Evolutionary conservation across 2,329 filamentous ascomycete species (phyloP).

Genomic region (Phyllosticta citribraziliensis): DNA sequence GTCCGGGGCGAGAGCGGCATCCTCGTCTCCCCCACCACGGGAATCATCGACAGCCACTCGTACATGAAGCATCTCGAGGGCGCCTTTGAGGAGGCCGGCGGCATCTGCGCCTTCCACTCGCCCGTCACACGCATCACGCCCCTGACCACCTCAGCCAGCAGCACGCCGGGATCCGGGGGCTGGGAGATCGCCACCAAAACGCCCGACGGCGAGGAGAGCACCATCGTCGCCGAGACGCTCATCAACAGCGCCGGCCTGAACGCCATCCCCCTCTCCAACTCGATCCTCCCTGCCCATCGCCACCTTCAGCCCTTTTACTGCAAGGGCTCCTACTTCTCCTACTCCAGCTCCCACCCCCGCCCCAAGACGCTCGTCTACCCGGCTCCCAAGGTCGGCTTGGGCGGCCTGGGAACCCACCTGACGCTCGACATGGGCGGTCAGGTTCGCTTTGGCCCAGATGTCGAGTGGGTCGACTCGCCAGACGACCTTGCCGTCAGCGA

Average conservation of each 20-base stretch:
- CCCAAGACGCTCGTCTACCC: conserved; percentile 77
- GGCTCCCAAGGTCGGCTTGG: conserved; percentile 69
- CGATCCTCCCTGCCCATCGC: conserved; percentile 53
- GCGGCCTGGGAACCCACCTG: conserved; percentile 82
- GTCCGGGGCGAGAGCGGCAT: conserved; percentile 63
- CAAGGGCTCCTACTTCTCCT: conserved; percentile 94
- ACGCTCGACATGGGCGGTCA: conserved; percentile 80
- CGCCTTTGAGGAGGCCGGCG: conserved; percentile 66
- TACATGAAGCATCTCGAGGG: conserved; percentile 75
- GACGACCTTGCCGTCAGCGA: conserved; percentile 59
- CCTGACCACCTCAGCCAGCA: conserved; percentile 20
- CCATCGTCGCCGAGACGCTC: conserved; percentile 64
- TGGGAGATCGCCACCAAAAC: conserved; percentile 56
- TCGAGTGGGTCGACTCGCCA: conserved; percentile 77
- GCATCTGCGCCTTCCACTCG: conserved; percentile 61
- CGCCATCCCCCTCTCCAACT: conserved; percentile 69
- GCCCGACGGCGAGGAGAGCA: conserved; percentile 39
- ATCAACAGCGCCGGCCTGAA: conserved; percentile 80
- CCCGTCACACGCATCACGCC: conserved; percentile 52
- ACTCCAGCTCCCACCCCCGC: conserved; percentile 53
- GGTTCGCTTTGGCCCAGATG: conserved; percentile 86
- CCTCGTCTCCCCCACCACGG: conserved; percentile 76
- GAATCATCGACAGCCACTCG: conserved; percentile 80
- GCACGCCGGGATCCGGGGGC: conserved; percentile 41
- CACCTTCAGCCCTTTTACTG: conserved; percentile 64